Conservation (phyloP, 2,329 filamentous ascomycete genomes). For the Kalmusia sp. region DNA sequence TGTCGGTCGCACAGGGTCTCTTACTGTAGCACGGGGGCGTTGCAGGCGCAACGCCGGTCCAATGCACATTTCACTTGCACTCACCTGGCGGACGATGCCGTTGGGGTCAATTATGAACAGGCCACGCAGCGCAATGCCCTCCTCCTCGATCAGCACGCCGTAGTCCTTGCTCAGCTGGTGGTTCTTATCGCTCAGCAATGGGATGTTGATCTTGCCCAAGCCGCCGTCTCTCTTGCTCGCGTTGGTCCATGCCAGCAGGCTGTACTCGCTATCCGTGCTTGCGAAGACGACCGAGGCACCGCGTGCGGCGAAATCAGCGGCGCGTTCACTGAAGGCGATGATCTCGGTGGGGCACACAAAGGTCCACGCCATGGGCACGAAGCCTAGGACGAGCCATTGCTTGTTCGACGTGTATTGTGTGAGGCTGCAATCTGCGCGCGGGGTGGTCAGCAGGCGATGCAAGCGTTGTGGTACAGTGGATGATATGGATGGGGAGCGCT, state of each 20-base stretch:
- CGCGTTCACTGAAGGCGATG: slow-evolving; percentile 68
- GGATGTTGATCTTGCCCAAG: slow-evolving; percentile 66
- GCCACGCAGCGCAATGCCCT: slow-evolving; percentile 68
- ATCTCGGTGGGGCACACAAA: slow-evolving; percentile 73
- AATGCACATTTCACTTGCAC: too few relatives aligned
- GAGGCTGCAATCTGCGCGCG: slow-evolving; percentile 42
- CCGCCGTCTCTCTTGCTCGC: slow-evolving; percentile 67
- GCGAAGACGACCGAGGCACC: slow-evolving; percentile 67
- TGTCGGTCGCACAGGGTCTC: slow-evolving; percentile 3
- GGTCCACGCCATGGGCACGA: slow-evolving; percentile 73
- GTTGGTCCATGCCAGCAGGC: slow-evolving; percentile 55
- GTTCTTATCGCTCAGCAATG: slow-evolving; percentile 68
- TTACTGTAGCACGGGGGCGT: not conserved
- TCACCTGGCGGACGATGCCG: slow-evolving; percentile 61
- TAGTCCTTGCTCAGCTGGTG: slow-evolving; percentile 67
- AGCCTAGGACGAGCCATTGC: slow-evolving; percentile 69
- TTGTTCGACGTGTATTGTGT: slow-evolving; percentile 50
- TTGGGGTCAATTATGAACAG: slow-evolving; percentile 72
- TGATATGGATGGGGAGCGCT: not conserved
- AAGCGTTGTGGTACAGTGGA: not conserved
- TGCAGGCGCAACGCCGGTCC: too few relatives aligned
- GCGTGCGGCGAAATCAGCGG: slow-evolving; percentile 65
- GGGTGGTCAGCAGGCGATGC: slow-evolving; percentile 7
- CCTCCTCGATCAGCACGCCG: slow-evolving; percentile 69
- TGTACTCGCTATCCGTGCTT: slow-evolving; percentile 68